Evolutionary conservation across 768 basidiomycete species (phyloP), one percentile per base, ranked within the genome.

Genomic region (Suillus plorans): DNA sequence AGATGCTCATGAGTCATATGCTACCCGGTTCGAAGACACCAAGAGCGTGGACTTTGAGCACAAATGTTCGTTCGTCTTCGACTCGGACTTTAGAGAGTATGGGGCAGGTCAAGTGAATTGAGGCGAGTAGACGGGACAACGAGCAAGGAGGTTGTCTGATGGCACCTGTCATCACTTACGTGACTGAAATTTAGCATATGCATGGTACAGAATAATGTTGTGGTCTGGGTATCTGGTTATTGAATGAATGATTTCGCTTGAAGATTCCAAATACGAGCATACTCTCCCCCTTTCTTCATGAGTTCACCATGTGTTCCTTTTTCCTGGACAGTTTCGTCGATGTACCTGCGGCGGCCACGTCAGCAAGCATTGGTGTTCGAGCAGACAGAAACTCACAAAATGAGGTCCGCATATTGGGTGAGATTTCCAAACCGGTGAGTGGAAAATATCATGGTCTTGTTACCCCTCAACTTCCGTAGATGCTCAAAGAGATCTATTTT

Each of bases 371-470:
- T 22, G 16, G 2, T 28, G 8, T 31, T 52, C 25, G 14, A 57
- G 14, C 18, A 20, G 1, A 20, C 45, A n/a, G 9, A 1, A 31
- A 65, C 84, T 67, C 66, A 90, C 86, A 91, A 65, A 41, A 92
- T 90, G 4, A 89, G 73, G 75, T 91, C 89, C 0, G 89, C 90
- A 69, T 89, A 83, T 12, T 87, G 80, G 0, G 89, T 92, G 16
- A 91, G 76, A 65, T 87, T 90, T 9, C 89, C 90, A 69, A 81
- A 84, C 39, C 75, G 61, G 25, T 76, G 91, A 0, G 89, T 89
- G 1, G 90, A 92, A 71, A 92, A 92, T 25, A 92, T 74, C 91
- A 92, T 92, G 1, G 91, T 92, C 18, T 44, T 44, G 18, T 44
- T 44, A 7, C 89, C 89, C 52, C 90, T 81, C 22, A 91, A 71